Base-by-base conservation (phyloP, 371 early-diverging fungal genomes). In the Nosema muscidifuracis region DNA sequence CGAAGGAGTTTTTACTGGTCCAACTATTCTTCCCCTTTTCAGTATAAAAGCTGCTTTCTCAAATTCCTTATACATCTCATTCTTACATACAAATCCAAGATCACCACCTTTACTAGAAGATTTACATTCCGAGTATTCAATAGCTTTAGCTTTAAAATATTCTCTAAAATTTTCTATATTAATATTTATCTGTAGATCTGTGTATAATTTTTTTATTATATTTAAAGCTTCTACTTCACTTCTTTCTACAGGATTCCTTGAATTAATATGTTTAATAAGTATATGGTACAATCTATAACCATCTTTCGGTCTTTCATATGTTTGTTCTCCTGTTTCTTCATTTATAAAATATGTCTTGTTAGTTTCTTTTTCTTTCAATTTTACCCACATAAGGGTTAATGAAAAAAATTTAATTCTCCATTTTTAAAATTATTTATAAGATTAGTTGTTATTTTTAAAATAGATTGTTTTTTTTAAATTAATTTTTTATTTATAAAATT, bases 11-110 rank as follows among this genome's bases (percentile, higher is more conserved):
- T 87, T 87, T 16, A 94, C 87, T 15, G 89, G 90, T 50, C 83
- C 84, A 74, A 88, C 88, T 66, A 93, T 81, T 80, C 92, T 87
- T 2, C 91, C 92, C 2, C 91, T 89, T 80, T 87, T 68, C 7
- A 94, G 85, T 0, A 85, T 88, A 85, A 88, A 89, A n/a, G 92
- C 87, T 1, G 92, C 91, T 12, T 89, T 85, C 73, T 94, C 93
- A 82, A 93, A 94, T 20, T 89, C 85, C 22, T 87, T 86, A 76
- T 89, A 88, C 89, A 90, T 89, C 74, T 88, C 86, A 24, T 90
- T 90, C 4, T 84, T 83, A 50, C 87, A 88, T 84, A 94, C 92
- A 51, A 82, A 85, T 0, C 91, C 92, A 20, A 94, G 77, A 84
- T 94, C 94, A 10, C 95, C 95, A 0, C 89, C 88, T 28, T 85